phyloP scores from a whole-genome alignment of 2,329 filamentous ascomycete species.

The Pseudogymnoascus sp. region DNA sequence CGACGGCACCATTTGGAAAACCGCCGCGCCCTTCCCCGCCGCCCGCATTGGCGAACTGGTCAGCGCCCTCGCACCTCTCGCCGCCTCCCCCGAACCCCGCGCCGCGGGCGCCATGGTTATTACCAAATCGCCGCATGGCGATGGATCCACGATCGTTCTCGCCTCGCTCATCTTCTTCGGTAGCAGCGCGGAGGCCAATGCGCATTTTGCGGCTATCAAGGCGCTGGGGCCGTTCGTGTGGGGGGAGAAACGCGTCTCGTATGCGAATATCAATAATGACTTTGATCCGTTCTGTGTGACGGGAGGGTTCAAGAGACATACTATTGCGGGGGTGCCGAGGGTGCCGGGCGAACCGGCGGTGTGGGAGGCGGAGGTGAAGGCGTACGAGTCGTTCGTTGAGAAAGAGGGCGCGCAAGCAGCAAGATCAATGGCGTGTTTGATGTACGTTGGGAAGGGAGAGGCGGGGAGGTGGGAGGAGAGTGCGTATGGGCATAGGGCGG shows the following conservation, averaged over 20 bases:
- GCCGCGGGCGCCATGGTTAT: background rate
- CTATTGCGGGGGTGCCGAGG: background rate
- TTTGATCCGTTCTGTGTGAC: background rate
- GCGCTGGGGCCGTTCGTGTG: background rate
- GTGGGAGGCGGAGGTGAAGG: background rate
- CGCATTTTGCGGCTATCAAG: background rate
- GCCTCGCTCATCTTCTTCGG: background rate
- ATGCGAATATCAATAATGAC: background rate
- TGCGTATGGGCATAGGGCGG: background rate
- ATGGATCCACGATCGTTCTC: background rate
- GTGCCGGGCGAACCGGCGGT: background rate
- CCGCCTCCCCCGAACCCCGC: constrained; percentile 16
- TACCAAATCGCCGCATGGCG: background rate
- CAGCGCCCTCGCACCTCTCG: constrained; percentile 19
- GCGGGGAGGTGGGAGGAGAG: constrained; percentile 9
- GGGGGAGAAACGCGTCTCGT: background rate
- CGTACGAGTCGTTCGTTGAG: background rate
- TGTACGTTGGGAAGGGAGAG: constrained; percentile 16
- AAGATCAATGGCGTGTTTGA: background rate
- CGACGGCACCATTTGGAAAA: constrained; percentile 22
- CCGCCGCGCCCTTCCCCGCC: constrained; percentile 24
- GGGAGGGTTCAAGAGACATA: background rate
- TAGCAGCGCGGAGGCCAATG: background rate
- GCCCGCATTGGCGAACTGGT: constrained; percentile 23
- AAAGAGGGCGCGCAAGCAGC: constrained; percentile 12